phyloP scores from a whole-genome alignment of 352 stramenopile species.

The Globisporangium orthogonon region DNA sequence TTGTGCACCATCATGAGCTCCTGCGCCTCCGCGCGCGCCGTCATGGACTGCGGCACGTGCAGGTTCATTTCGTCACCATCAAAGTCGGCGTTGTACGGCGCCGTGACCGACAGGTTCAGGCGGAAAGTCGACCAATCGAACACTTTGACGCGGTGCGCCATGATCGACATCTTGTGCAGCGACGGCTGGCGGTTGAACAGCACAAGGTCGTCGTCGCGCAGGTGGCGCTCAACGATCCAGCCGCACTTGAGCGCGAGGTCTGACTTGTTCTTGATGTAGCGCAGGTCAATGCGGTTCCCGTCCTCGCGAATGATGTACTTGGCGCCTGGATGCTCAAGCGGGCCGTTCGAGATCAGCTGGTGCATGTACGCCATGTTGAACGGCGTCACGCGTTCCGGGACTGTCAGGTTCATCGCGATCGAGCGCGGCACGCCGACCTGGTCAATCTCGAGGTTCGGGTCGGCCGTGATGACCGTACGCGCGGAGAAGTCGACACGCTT shows the following conservation, averaged over 20 bases:
- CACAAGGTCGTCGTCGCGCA: slow-evolving; percentile 98
- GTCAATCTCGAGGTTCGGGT: slow-evolving; percentile 99
- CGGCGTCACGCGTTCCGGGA: slow-evolving; percentile 97
- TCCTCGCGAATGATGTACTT: slow-evolving; percentile 99
- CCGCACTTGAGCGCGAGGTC: slow-evolving; percentile 94
- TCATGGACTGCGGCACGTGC: slow-evolving; percentile 96
- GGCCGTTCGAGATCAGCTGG: slow-evolving; percentile 94
- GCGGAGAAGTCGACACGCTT: slow-evolving; percentile 99
- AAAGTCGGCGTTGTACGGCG: slow-evolving; percentile 99
- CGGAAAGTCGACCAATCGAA: slow-evolving; percentile 99
- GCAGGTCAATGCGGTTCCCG: slow-evolving; percentile 96
- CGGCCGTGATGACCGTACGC: slow-evolving; percentile 98
- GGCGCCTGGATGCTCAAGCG: slow-evolving; percentile 94
- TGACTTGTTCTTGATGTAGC: slow-evolving; percentile 97
- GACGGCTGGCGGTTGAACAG: slow-evolving; percentile 99
- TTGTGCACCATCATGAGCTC: slow-evolving; percentile 98
- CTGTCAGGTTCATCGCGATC: slow-evolving; percentile 98
- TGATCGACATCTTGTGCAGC: slow-evolving; percentile 99
- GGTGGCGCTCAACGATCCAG: slow-evolving; percentile 98
- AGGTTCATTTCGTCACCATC: slow-evolving; percentile 99
- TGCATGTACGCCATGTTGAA: slow-evolving; percentile 97
- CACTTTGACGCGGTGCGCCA: slow-evolving; percentile 98
- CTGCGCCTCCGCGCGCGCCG: slow-evolving; percentile 95
- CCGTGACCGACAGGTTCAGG: slow-evolving; percentile 97
- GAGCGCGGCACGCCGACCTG: slow-evolving; percentile 97